Evolutionary conservation across 257 asterid genomes (phyloP).

Genomic region (Solanum medicagineum): DNA sequence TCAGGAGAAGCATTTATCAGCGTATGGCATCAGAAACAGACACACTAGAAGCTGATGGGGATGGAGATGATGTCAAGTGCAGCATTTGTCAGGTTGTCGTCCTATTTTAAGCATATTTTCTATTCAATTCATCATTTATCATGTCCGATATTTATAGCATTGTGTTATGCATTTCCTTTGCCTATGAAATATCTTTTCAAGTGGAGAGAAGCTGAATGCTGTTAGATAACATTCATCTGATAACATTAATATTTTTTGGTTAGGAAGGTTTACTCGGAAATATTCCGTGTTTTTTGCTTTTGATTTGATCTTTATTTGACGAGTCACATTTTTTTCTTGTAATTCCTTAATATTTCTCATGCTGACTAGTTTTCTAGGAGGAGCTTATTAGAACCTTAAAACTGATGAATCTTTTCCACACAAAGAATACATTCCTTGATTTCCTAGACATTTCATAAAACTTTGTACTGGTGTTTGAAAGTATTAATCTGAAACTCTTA

Average conservation of each 20-base stretch:
- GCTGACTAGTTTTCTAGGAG: neutral
- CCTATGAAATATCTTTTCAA: neutral
- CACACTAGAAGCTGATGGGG: slow-evolving; percentile 13
- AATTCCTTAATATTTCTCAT: neutral
- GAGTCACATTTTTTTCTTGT: neutral
- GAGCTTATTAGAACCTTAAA: neutral
- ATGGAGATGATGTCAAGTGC: slow-evolving; percentile 58
- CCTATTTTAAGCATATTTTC: neutral
- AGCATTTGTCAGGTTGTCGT: slow-evolving; percentile 71
- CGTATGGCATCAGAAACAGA: slow-evolving; percentile 9
- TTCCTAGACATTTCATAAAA: neutral
- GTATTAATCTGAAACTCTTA: neutral
- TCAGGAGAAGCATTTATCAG: slow-evolving; percentile 35
- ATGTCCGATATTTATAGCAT: neutral
- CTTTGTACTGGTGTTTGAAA: neutral
- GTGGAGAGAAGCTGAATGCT: neutral
- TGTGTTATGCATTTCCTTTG: neutral
- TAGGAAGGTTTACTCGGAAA: neutral
- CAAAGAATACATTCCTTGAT: neutral
- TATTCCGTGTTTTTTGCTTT: neutral
- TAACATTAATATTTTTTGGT: neutral
- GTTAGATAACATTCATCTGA: neutral
- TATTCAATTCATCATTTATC: neutral
- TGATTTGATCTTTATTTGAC: neutral
- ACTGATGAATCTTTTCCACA: neutral